Base-by-base conservation (phyloP, 805 yeast species). In the Candida sonorensis region DNA sequence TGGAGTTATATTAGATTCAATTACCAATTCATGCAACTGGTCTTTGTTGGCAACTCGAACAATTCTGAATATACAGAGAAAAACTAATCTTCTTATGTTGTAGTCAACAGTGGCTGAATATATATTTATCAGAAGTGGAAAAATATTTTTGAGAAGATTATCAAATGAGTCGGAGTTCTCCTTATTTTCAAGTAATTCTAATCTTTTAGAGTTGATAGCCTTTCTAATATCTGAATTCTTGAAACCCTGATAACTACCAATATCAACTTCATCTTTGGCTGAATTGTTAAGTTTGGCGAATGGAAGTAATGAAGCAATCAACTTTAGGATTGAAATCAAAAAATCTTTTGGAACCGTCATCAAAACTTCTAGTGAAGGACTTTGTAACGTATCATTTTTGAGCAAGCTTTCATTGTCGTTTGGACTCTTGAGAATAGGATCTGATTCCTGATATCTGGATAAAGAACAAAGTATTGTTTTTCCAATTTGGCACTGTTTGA, bases 341-440 rank as follows among this genome's bases (percentile, higher is more conserved):
- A 82, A 50, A n/a, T 77, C 81, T 43, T 77, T 80, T 0, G 90
- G 87, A 2, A 77, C 72, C 33, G 78, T 72, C 75, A 84, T 79
- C 24, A 86, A 55, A 0, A 84, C 72, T 46, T 83, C 94, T 28
- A 80, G 72, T 5, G 85, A 62, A 1, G 31, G 18, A 8, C 14
- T 13, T 17, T 17, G 20, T n/a, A n/a, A n/a, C n/a, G n/a, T n/a
- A n/a, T n/a, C n/a, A n/a, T n/a, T n/a, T n/a, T n/a, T n/a, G n/a
- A n/a, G n/a, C n/a, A n/a, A n/a, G n/a, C n/a, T n/a, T n/a, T n/a
- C n/a, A n/a, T n/a, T n/a, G n/a, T n/a, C n/a, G n/a, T n/a, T n/a
- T n/a, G n/a, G n/a, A n/a, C n/a, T n/a, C n/a, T n/a, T n/a, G n/a
- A n/a, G n/a, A 17, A 35, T 46, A 12, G 27, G 26, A 29, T 41